Conservation (phyloP, 768 basidiomycete genomes). For the Tylopilus felleus region DNA sequence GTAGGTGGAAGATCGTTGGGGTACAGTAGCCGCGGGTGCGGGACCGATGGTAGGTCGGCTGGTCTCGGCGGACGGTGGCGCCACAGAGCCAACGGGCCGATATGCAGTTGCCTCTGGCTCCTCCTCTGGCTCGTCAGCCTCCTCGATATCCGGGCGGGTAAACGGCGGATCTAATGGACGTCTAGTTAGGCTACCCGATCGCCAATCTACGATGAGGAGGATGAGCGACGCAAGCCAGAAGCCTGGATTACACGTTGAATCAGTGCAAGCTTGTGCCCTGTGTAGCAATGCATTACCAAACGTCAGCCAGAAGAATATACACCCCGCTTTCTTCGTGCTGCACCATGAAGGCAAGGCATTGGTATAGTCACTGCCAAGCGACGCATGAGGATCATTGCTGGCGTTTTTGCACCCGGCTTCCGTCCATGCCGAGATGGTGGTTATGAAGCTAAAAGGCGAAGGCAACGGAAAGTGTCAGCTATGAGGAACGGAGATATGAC, state of each 20-base stretch:
- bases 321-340: conserved; percentile 86
- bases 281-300: conserved; percentile 48
- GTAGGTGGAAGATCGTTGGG: conserved; percentile 26
- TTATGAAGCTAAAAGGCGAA: conserved; percentile 52
- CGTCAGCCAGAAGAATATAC: conserved; percentile 85
- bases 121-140: conserved; percentile 50
- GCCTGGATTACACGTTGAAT: conserved; percentile 37
- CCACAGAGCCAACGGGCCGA: conserved; percentile 37
- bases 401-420: conserved; percentile 86
- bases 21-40: conserved; percentile 7
- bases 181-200: conserved; percentile 51
- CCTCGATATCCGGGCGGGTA: conserved; percentile 53
- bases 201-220: conserved; percentile 73
- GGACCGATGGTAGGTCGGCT: conserved; percentile 19
- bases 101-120: conserved; percentile 51
- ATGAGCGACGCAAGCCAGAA: conserved; percentile 73
- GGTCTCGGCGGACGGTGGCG: conserved; percentile 32
- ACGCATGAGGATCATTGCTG: conserved; percentile 74
- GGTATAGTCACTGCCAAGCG: conserved; percentile 62
- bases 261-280: background rate
- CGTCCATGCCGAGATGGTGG: conserved; percentile 84
- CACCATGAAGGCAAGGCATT: conserved; percentile 79
- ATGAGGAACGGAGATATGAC: conserved; percentile 14
- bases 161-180: conserved; percentile 74
- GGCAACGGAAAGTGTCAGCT: background rate